Conservation (phyloP, 2,329 filamentous ascomycete species). For the Epichloe scottii region DNA sequence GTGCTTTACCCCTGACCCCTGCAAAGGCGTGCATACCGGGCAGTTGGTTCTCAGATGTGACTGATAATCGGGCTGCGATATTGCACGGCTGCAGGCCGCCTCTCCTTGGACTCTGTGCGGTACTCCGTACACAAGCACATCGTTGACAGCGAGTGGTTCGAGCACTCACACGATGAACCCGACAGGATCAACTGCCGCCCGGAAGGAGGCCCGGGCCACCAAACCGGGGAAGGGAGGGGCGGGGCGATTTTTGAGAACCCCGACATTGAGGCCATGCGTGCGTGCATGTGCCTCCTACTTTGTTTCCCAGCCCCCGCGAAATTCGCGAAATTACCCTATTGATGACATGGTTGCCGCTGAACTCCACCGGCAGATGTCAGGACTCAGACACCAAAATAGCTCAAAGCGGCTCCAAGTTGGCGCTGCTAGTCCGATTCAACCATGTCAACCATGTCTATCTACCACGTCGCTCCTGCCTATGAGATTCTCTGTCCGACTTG, state of each 20-base stretch:
- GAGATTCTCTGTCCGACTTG: not conserved
- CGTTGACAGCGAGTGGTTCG: slow-evolving; percentile 4
- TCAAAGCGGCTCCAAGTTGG: not conserved
- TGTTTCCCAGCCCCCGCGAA: not conserved
- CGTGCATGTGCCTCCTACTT: too few relatives aligned
- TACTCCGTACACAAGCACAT: too few relatives aligned
- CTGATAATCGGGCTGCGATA: not conserved
- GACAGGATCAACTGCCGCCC: not conserved
- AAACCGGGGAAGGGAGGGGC: not conserved
- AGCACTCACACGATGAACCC: not conserved
- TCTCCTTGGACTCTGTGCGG: too few relatives aligned
- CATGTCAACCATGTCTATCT: not conserved
- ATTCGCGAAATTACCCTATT: not conserved
- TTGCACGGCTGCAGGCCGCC: slow-evolving; percentile 4
- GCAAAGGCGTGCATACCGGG: slow-evolving; percentile 2
- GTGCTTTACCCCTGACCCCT: not conserved
- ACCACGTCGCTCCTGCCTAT: not conserved
- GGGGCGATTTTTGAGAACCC: too few relatives aligned
- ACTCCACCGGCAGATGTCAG: not conserved
- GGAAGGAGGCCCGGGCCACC: not conserved
- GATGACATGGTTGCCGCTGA: not conserved
- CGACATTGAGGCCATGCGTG: too few relatives aligned
- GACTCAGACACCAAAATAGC: not conserved
- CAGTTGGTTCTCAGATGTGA: slow-evolving; percentile 6
- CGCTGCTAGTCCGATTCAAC: not conserved